These are phyloP conservation scores for Cladophialophora exuberans DNA, from an alignment of 2,329 filamentous ascomycete species.

Conservation along the genomic window DNA sequence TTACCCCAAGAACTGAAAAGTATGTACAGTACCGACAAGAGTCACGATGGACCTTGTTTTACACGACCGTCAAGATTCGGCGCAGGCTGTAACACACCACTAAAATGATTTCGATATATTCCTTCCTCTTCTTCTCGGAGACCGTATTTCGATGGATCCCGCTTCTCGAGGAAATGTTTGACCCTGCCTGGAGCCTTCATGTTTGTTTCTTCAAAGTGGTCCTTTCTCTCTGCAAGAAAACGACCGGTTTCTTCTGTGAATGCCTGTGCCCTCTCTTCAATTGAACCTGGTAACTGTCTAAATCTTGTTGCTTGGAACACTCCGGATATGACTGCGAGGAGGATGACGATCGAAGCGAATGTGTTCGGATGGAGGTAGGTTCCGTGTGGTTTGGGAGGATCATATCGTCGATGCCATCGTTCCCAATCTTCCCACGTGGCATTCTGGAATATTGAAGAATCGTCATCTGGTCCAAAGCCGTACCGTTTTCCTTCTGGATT, in stretches of 20 bases:
- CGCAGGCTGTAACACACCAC: conserved; percentile 7
- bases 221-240: conserved; percentile 37
- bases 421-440: conserved; percentile 99
- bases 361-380: conserved; percentile 76
- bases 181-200: conserved; percentile 67
- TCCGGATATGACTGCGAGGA: conserved; percentile 70
- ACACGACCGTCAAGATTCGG: conserved; percentile 13
- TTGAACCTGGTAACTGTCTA: conserved; percentile 61
- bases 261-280: conserved; percentile 69
- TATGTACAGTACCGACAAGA: conserved; percentile 16
- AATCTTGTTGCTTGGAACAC: conserved; percentile 74
- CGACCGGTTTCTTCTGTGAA: conserved; percentile 67
- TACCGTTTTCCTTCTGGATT: conserved; percentile 36
- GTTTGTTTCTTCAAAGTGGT: conserved; percentile 61
- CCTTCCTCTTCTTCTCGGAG: conserved; percentile 48
- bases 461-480: conserved; percentile 42
- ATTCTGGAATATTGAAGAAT: conserved; percentile 64
- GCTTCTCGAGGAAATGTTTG: conserved; percentile 73
- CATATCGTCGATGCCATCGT: conserved; percentile 67
- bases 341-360: conserved; percentile 73
- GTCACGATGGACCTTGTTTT: background rate
- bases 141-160: conserved; percentile 61
- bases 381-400: conserved; percentile 46
- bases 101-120: conserved; percentile 41
- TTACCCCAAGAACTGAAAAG: conserved; percentile 2